Base-by-base conservation (phyloP, 2,329 filamentous ascomycete genomes). In the Coniochaeta pulveracea region DNA sequence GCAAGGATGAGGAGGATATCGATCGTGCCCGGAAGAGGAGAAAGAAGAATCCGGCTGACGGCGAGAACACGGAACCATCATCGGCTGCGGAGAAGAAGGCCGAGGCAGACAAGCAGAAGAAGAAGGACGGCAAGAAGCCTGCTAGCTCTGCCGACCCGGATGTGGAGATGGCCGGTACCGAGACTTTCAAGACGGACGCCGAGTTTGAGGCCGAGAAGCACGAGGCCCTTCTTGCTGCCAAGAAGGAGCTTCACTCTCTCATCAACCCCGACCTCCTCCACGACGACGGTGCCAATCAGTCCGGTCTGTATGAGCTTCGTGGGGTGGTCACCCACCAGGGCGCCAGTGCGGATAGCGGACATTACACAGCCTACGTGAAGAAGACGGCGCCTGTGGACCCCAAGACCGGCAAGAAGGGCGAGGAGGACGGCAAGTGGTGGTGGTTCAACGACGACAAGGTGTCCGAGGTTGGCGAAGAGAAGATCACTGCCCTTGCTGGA, bases 401-500 rank as follows among this genome's bases (percentile, higher is more conserved):
- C 11, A 75, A 77, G 49, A 84, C 80, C 14, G 85, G 84, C 44
- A 84, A 85, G 63, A 66, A 75, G 48, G 76, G 73, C 34, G 76
- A 82, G 49, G 85, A 93, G 51, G 85, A 93, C 51, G 86, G 84
- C 45, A 94, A 86, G 49, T 98, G 91, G 91, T 98, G 91, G 89
- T 98, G 91, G 89, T 98, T 98, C 70, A 96, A 98, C 57, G 91
- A 98, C 49, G 89, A 98, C 53, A 93, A 86, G 63, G 91, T 98
- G 21, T 77, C 81, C 10, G 91, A 98, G 63, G 91, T 98, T 18
- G 76, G 85, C 11, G 66, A 75, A 17, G 89, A 96, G 47, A 91
- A 93, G 65, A 93, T 98, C 44, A 83, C 89, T 52, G 81, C 79
- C 4, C 69, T 98, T 33, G 73, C 86, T 33, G 93, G 91, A 38